A percentile compares a stretch with the other conserved stretches of the same genome.
phyloP scores from a whole-genome alignment of 2,329 filamentous ascomycete species.

The Exophiala spinifera region DNA sequence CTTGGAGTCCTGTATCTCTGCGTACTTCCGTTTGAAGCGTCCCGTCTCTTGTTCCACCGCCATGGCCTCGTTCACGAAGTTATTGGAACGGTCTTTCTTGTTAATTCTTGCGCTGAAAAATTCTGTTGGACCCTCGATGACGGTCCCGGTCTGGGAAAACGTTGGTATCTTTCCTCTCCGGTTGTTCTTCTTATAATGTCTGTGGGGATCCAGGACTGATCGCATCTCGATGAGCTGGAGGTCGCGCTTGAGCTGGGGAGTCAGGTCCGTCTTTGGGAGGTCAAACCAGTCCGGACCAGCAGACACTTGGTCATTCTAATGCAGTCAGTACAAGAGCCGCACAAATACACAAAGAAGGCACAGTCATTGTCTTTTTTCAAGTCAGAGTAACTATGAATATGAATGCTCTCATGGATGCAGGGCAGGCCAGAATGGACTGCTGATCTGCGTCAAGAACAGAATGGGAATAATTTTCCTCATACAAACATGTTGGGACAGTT shows the following conservation, averaged over 20 bases:
- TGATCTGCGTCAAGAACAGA: constrained; percentile 67
- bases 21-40: constrained; percentile 84
- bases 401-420: constrained; percentile 66
- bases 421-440: constrained; percentile 75
- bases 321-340: constrained; percentile 18
- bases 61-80: constrained; percentile 80
- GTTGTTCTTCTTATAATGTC: constrained; percentile 81
- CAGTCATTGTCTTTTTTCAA: background rate
- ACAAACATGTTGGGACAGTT: constrained; percentile 6
- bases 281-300: constrained; percentile 82
- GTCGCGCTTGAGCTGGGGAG: constrained; percentile 81
- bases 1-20: constrained; percentile 77
- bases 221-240: constrained; percentile 87
- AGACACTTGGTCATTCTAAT: constrained; percentile 59
- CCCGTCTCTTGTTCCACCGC: constrained; percentile 61
- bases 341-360: constrained; percentile 5
- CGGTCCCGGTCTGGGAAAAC: constrained; percentile 83
- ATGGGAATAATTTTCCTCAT: constrained; percentile 79
- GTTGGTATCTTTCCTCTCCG: constrained; percentile 68
- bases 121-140: constrained; percentile 85
- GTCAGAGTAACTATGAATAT: constrained; percentile 73
- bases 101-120: constrained; percentile 76
- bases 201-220: constrained; percentile 80
- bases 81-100: constrained; percentile 84
- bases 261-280: constrained; percentile 78